phyloP scores from a whole-genome alignment of 2,329 filamentous ascomycete species.

The Chrysoporthe cubensis region DNA sequence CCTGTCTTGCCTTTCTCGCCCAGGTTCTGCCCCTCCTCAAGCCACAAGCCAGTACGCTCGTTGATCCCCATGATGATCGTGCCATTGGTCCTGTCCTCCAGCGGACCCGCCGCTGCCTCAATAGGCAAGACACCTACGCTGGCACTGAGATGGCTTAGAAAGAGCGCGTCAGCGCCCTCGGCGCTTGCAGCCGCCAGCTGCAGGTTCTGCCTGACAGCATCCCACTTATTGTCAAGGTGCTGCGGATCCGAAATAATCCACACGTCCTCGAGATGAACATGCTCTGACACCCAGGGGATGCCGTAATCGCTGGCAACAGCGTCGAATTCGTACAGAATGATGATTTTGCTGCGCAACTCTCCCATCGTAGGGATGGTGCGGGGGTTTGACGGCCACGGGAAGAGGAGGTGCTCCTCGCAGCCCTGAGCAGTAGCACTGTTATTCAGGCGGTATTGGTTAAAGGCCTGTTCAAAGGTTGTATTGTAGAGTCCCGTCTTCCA shows the following conservation, averaged over 20 bases:
- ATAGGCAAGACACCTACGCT: constrained; percentile 54
- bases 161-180: constrained; percentile 37
- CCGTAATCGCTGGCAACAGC: constrained; percentile 42
- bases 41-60: constrained; percentile 51
- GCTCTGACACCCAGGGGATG: constrained; percentile 48
- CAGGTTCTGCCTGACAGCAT: constrained; percentile 46
- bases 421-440: constrained; percentile 41
- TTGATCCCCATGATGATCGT: constrained; percentile 51
- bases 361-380: constrained; percentile 47
- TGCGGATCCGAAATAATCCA: constrained; percentile 49
- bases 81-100: constrained; percentile 36
- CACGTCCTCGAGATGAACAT: constrained; percentile 52
- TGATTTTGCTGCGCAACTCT: constrained; percentile 48
- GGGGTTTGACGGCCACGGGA: constrained; percentile 12
- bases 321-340: constrained; percentile 54
- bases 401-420: constrained; percentile 41
- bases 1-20: constrained; percentile 41
- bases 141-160: constrained; percentile 52
- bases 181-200: constrained; percentile 44
- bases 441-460: constrained; percentile 45
- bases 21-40: constrained; percentile 31
- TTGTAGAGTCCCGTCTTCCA: constrained; percentile 36
- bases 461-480: constrained; percentile 49
- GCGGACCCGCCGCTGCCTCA: constrained; percentile 52
- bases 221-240: constrained; percentile 52